A percentile compares a stretch with the other conserved stretches of the same genome.
phyloP scores from a whole-genome alignment of 2,329 filamentous ascomycete genomes.

The Pseudogymnoascus pannorum region DNA sequence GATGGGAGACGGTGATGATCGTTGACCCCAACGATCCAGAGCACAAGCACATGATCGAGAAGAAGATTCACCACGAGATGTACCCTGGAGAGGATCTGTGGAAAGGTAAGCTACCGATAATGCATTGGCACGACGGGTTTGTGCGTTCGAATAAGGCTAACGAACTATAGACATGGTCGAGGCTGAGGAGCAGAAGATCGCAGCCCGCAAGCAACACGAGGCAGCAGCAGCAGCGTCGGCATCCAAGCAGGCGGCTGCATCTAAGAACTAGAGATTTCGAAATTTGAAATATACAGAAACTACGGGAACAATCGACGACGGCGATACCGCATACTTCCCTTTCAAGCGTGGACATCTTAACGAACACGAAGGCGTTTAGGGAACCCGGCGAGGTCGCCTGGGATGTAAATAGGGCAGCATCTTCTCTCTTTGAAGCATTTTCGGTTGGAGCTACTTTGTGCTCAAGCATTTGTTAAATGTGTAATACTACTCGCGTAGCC shows the following conservation, averaged over 20 bases:
- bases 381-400: neutral
- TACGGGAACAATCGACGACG: neutral
- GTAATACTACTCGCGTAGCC: slow-evolving; percentile 2
- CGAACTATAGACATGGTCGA: slow-evolving; percentile 64
- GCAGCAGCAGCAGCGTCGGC: neutral
- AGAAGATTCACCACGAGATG: slow-evolving; percentile 78
- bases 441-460: neutral
- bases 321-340: neutral
- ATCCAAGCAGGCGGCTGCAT: neutral
- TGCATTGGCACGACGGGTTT: neutral
- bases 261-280: neutral
- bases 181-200: slow-evolving; percentile 60
- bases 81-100: slow-evolving; percentile 89
- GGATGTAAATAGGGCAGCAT: slow-evolving; percentile 4
- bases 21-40: slow-evolving; percentile 74
- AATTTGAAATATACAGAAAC: neutral
- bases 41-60: slow-evolving; percentile 78
- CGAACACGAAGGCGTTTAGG: slow-evolving; percentile 3
- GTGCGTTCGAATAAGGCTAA: slow-evolving; percentile 13
- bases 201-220: slow-evolving; percentile 29
- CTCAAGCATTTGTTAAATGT: neutral
- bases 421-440: slow-evolving; percentile 8
- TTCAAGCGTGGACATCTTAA: neutral
- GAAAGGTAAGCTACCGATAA: slow-evolving; percentile 55
- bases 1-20: slow-evolving; percentile 80